These are phyloP conservation scores for Artomyces pyxidatus DNA, from an alignment of 768 basidiomycete genomes.

Conservation along the genomic window DNA sequence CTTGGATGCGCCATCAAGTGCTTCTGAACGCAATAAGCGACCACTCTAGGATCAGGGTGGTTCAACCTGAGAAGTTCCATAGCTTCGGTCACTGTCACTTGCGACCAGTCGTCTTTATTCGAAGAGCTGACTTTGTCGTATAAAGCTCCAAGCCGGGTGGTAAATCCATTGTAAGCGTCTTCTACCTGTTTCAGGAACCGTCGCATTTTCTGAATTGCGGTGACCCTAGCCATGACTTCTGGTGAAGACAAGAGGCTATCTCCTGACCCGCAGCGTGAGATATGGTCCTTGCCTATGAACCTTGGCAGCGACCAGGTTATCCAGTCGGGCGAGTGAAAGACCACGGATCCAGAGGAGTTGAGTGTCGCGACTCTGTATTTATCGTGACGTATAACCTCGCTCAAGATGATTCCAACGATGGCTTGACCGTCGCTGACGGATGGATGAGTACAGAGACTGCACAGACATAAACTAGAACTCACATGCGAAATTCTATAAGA, in stretches of 20 bases:
- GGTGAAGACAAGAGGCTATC: slow-evolving; percentile 21
- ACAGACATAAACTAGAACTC: neutral
- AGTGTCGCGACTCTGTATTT: too few species aligned
- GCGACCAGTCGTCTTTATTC: slow-evolving; percentile 44
- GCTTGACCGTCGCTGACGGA: too few species aligned
- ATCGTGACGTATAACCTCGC: too few species aligned
- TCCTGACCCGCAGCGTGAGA: slow-evolving; percentile 38
- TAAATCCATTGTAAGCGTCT: slow-evolving; percentile 25
- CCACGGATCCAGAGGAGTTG: neutral
- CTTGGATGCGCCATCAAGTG: slow-evolving; percentile 47
- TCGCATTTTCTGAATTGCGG: slow-evolving; percentile 53
- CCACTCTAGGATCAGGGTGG: slow-evolving; percentile 25
- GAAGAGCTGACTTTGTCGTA: slow-evolving; percentile 39
- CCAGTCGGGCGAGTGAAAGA: slow-evolving; percentile 27
- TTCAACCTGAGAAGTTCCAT: slow-evolving; percentile 25
- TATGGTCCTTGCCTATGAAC: slow-evolving; percentile 40
- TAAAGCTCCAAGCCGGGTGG: slow-evolving; percentile 20
- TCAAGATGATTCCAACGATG: too few species aligned
- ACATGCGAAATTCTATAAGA: neutral
- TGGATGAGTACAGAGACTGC: too few species aligned
- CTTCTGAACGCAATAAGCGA: slow-evolving; percentile 49
- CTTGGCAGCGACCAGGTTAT: slow-evolving; percentile 53
- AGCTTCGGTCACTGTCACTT: slow-evolving; percentile 47
- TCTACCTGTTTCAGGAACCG: slow-evolving; percentile 43
- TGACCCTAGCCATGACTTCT: slow-evolving; percentile 53